phyloP scores from a whole-genome alignment of 495 filamentous ascomycete species.

The Zalerion maritima region DNA sequence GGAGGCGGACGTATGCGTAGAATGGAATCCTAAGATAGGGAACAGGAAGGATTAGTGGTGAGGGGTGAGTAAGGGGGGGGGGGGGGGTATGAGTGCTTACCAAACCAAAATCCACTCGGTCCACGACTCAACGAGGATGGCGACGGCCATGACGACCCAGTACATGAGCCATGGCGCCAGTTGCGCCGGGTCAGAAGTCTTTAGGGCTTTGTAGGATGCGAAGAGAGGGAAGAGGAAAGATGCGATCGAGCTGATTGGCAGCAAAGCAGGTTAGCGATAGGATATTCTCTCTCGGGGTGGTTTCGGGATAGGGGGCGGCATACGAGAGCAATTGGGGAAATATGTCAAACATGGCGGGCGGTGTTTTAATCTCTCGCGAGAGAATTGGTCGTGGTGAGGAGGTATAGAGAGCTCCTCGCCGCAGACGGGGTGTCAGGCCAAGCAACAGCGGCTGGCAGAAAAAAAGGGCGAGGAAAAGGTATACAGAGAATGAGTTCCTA shows the following conservation, averaged over 20 bases:
- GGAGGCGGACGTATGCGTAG: constrained; percentile 81
- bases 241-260: constrained; percentile 67
- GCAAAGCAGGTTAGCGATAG: constrained; percentile 9
- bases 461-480: no score
- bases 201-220: constrained; percentile 95
- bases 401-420: no score
- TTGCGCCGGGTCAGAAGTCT: constrained; percentile 76
- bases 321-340: constrained; percentile 69
- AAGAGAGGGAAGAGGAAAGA: constrained; percentile 94
- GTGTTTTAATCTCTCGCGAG: no score
- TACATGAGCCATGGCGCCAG: constrained; percentile 99
- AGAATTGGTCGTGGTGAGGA: no score
- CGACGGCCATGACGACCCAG: constrained; percentile 82
- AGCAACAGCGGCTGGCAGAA: no score
- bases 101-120: constrained; percentile 71
- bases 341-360: constrained; percentile 58
- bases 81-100: constrained; percentile 32
- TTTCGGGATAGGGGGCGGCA: constrained; percentile 21
- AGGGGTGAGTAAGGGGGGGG: not conserved
- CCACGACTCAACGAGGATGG: constrained; percentile 75
- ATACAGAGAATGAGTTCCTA: no score
- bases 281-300: constrained; percentile 3
- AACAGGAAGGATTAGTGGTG: not conserved
- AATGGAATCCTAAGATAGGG: constrained; percentile 58
- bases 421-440: no score